Base-by-base conservation (phyloP, 2,329 filamentous ascomycete genomes). In the Cryphonectria carpinicola region DNA sequence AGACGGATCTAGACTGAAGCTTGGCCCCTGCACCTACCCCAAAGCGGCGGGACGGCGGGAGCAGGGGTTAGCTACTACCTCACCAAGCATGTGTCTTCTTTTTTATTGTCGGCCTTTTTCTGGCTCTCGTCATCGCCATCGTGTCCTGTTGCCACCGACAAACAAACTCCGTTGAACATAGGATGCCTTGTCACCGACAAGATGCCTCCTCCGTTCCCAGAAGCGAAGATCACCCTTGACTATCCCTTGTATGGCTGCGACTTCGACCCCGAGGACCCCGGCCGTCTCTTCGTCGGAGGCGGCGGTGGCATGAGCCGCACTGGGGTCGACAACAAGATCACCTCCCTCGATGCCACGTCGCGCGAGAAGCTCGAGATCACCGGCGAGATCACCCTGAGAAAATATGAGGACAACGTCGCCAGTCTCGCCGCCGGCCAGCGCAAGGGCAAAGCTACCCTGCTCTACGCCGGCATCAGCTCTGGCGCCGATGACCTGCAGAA, bases 211-310 rank as follows among this genome's bases (percentile, higher is more conserved):
- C 70, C 75, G 5, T 78, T 89, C 73, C 81, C 82, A 68, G 81
- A 81, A 71, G 87, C 91, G 72, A 91, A 89, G 80, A 84, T 89
- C 75, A 89, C 89, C 69, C 88, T 97, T 74, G 88, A 90, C 70
- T 98, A 95, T 81, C 95, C 95, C 65, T 88, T 97, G 71, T 97
- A 94, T 80, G 90, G 92, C 69, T 92, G 94, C 79, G 94, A 94
- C 78, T 98, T 97, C 80, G 94, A 97, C 78, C 93, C 92, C 66
- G 87, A 91, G 77, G 90, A 97, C 82, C 87, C 91, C 71, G 88
- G 88, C 73, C 90, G 90, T 74, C 85, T 98, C 35, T 84, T 97
- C 11, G 93, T 97, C 52, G 94, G 92, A 72, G 95, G 95, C 67
- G 95, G 95, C 73, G 95, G 95, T 74, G 95, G 95, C 66, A 90